Evolutionary conservation across 768 basidiomycete genomes (phyloP).

Genomic region (Trametopsis cervina): DNA sequence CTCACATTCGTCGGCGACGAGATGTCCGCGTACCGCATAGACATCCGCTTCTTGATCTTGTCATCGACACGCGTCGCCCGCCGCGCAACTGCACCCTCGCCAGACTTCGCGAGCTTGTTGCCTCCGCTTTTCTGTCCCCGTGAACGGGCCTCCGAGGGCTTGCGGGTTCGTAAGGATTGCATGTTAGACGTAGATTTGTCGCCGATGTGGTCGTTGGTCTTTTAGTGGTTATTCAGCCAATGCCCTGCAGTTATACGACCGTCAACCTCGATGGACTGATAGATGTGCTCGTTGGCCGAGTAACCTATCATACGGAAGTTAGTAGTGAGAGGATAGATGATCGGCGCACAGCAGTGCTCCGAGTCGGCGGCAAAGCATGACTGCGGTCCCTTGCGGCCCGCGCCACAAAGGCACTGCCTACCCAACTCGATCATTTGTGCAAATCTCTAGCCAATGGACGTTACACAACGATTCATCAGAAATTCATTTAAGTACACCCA

Average conservation of each 20-base stretch:
- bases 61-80: conserved; percentile 56
- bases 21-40: conserved; percentile 87
- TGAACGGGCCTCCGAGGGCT: conserved; percentile 18
- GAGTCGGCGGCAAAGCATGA: background rate
- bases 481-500: background rate
- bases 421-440: background rate
- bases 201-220: too few relatives aligned
- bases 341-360: background rate
- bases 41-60: conserved; percentile 96
- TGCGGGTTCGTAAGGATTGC: conserved; percentile 28
- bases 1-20: conserved; percentile 56
- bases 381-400: background rate
- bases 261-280: too few relatives aligned
- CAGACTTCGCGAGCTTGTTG: conserved; percentile 13
- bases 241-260: too few relatives aligned
- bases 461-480: background rate
- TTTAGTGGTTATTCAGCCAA: too few relatives aligned
- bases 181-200: too few relatives aligned
- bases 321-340: background rate
- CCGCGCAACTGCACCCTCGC: conserved; percentile 22
- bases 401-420: background rate
- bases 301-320: too few relatives aligned
- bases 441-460: background rate
- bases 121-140: conserved; percentile 9
- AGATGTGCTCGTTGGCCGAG: too few relatives aligned